These are phyloP conservation scores for Amyloporia xantha DNA, from an alignment of 768 basidiomycete genomes.

Conservation along the genomic window DNA sequence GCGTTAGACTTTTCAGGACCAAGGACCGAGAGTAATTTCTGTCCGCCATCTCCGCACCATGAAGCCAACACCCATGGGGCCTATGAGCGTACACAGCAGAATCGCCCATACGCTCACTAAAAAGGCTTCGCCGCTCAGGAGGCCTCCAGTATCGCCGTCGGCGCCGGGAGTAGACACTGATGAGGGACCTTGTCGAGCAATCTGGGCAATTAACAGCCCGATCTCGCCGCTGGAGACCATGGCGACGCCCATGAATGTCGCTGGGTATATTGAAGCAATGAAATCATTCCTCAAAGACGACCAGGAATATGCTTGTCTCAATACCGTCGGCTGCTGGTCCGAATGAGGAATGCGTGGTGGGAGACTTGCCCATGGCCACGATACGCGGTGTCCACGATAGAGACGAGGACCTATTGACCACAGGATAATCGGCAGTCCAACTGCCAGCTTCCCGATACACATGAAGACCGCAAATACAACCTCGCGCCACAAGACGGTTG, in stretches of 20 bases:
- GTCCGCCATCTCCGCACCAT: conserved; percentile 17
- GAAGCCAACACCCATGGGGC: conserved; percentile 21
- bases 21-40: conserved; percentile 6
- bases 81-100: conserved; percentile 37
- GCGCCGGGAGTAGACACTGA: neutral
- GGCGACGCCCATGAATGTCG: conserved; percentile 30
- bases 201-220: conserved; percentile 51
- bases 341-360: too few species aligned
- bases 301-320: too few species aligned
- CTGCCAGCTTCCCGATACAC: conserved; percentile 44
- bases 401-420: conserved; percentile 21
- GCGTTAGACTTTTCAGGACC: too few species aligned
- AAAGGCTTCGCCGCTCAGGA: conserved; percentile 31
- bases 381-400: neutral
- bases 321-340: too few species aligned
- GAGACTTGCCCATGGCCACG: too few species aligned
- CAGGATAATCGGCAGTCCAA: conserved; percentile 39
- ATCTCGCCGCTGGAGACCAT: conserved; percentile 69
- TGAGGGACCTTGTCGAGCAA: conserved; percentile 26
- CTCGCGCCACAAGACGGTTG: conserved; percentile 42
- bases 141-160: conserved; percentile 22
- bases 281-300: neutral
- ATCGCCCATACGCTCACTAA: conserved; percentile 40
- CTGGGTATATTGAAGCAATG: conserved; percentile 3
- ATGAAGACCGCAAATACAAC: conserved; percentile 53